Evolutionary conservation across 345 rosid genomes (phyloP), one percentile per base, ranked within the genome.

Genomic region (Eucalyptus pumila): DNA sequence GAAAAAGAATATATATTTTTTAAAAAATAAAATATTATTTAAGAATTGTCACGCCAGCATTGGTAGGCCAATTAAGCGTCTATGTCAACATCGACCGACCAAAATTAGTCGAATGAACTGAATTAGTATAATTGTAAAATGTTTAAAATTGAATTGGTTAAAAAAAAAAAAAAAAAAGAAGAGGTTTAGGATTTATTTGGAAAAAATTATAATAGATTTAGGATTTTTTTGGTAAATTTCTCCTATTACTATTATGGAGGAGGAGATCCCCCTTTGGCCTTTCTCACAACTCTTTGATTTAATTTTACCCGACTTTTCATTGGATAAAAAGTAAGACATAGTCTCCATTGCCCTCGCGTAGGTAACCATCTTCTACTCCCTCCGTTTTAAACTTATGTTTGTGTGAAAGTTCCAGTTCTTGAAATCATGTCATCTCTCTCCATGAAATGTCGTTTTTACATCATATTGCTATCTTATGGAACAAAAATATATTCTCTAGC

Each of bases 41-140:
- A 21, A 52, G 19, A 19, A 19, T 52, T 52, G 0, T 0, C 24
- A 52, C 0, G 0, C 24, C 2, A 3, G 0, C 0, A 0, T 52
- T 52, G 10, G 24, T 0, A 8, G 0, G 4, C 0, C 0, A 1
- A 0, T 0, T 8, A 0, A 0, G 24, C 1, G 0, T 52, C 0
- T 11, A 52, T 21, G 58, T 52, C 2, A 52, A 21, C 2, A 52
- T 2, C 0, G 0, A 0, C 0, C 0, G 0, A 52, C 0, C 11
- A 52, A 52, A 52, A 52, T 8, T 52, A 8, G 0, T 52, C 0
- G 1, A 0, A 52, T 19, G 24, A 0, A 52, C 0, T 19, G 0
- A 19, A 19, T 52, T 19, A 0, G 0, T 52, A 52, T 1, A 52
- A 52, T 52, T 52, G 0, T 4, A 52, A 52, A 17, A 52, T 0